A percentile compares a stretch with the other conserved stretches of the same genome.
Evolutionary conservation across 495 filamentous ascomycete species (phyloP).

Genomic region (Articulospora tetracladia): DNA sequence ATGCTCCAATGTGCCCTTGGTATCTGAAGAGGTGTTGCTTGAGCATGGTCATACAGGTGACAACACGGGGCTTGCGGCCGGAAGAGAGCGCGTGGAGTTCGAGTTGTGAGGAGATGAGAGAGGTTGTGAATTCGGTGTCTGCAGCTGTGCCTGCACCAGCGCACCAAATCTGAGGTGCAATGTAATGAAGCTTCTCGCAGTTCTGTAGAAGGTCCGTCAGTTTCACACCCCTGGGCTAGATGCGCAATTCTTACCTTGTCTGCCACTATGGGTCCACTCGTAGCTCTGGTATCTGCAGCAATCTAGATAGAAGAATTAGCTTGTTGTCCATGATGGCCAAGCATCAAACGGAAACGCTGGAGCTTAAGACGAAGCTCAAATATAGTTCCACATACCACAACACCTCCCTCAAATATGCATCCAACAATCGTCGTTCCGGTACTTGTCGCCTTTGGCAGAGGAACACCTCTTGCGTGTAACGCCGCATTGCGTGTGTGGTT

Average conservation of each 20-base stretch:
- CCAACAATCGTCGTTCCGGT: conserved; percentile 99
- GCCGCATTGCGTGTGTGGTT: conserved; percentile 98
- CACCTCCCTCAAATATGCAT: conserved; percentile 93
- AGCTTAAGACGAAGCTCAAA: neutral
- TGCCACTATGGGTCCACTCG: conserved; percentile 95
- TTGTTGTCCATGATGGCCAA: neutral
- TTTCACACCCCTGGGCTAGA: neutral
- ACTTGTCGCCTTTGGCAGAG: conserved; percentile 94
- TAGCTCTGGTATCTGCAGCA: conserved; percentile 96
- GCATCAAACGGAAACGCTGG: neutral
- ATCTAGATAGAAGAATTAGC: conserved; percentile 49
- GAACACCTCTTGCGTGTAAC: conserved; percentile 87
- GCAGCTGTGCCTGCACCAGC: conserved; percentile 97
- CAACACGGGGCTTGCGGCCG: conserved; percentile 92
- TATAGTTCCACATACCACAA: conserved; percentile 61
- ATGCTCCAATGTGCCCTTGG: conserved; percentile 97
- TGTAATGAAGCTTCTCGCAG: conserved; percentile 99
- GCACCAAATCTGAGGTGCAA: conserved; percentile 98
- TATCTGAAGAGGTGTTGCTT: conserved; percentile 99
- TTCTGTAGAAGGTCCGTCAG: conserved; percentile 50
- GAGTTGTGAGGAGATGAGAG: conserved; percentile 96
- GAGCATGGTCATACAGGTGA: conserved; percentile 99
- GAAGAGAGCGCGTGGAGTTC: conserved; percentile 95
- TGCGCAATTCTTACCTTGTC: conserved; percentile 66
- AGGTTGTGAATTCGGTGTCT: conserved; percentile 98